Conservation (phyloP, 148 eudicot genomes). For the Salicornia ramosissima region DNA sequence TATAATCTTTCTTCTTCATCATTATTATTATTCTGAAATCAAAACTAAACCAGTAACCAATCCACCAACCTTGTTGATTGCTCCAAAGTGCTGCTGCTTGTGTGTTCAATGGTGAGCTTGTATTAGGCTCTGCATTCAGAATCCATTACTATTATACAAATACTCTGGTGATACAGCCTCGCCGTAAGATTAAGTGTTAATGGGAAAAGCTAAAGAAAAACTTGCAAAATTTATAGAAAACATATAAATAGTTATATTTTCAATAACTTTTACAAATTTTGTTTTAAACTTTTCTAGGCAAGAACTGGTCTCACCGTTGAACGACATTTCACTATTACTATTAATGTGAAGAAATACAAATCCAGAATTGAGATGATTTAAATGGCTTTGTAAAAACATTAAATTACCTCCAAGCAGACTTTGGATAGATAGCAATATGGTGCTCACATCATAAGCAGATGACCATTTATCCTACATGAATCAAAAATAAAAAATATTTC, state of each 20-base stretch:
- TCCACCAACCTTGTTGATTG: conserved; percentile 64
- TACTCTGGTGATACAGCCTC: too few relatives aligned
- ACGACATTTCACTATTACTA: too few relatives aligned
- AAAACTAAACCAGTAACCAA: neutral
- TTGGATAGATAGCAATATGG: conserved; percentile 80
- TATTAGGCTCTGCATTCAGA: conserved; percentile 46
- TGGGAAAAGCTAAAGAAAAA: too few relatives aligned
- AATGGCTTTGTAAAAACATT: neutral
- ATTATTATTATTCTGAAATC: neutral
- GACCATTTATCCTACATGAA: conserved; percentile 84
- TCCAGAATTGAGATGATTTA: neutral
- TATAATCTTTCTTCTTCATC: neutral
- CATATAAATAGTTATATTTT: too few relatives aligned
- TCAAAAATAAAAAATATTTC: neutral
- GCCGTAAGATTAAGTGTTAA: too few relatives aligned
- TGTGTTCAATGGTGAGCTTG: conserved; percentile 83
- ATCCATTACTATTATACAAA: too few relatives aligned
- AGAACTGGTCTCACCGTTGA: too few relatives aligned
- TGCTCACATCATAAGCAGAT: conserved; percentile 94
- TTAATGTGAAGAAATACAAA: too few relatives aligned
- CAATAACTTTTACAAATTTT: too few relatives aligned
- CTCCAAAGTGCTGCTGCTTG: conserved; percentile 95
- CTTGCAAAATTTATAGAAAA: too few relatives aligned
- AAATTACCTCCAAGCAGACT: conserved; percentile 87
- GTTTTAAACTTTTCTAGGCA: too few relatives aligned